Evolutionary conservation across 495 filamentous ascomycete genomes (phyloP), one percentile per base, ranked within the genome.

Genomic region (Parachaetomium inaequale): DNA sequence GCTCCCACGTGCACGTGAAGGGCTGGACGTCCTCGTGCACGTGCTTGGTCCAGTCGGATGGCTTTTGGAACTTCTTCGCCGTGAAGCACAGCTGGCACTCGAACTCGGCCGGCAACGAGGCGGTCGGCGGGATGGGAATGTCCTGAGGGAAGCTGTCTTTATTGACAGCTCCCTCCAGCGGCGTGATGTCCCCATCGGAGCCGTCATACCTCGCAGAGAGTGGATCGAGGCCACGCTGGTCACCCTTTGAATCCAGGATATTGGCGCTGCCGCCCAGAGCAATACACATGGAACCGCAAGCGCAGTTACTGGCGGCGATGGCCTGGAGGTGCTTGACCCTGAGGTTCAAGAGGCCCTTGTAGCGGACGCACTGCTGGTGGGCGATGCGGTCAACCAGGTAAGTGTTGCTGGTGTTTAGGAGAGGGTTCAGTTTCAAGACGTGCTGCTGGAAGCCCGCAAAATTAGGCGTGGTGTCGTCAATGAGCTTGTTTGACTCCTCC

Each of bases 1-100:
- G 77, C 14, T 86, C 83, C 74, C 94, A 96, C 0, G 92, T 98
- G 75, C 93, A 98, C 10, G 92, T 96, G 67, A 96, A 98, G 5
- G 93, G 93, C 70, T 95, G 90, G 12, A 97, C 85, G 70, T 98
- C 93, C 72, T 98, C 93, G 68, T 96, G 91, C 7, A 98, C 90
- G 68, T 98, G 93, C 72, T 98, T 98, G 15, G 93, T 95, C 93
- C 93, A 98, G 75, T 98, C 93, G 0, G 93, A 96, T 32, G 93
- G 93, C 74, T 98, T 98, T 66, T 88, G 84, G 71, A 96, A 92
- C 63, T 88, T 92, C 75, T 96, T 96, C 46, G 89, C 84, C 67
- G 88, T 84, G 78, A 92, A 97, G 75, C 93, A 97, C 23, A 96
- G 78, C 32, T 90, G 87, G 65, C 93, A 98, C 74, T 98, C 93